phyloP scores from a whole-genome alignment of 2,329 filamentous ascomycete species.

The Lasiodiplodia citricola region DNA sequence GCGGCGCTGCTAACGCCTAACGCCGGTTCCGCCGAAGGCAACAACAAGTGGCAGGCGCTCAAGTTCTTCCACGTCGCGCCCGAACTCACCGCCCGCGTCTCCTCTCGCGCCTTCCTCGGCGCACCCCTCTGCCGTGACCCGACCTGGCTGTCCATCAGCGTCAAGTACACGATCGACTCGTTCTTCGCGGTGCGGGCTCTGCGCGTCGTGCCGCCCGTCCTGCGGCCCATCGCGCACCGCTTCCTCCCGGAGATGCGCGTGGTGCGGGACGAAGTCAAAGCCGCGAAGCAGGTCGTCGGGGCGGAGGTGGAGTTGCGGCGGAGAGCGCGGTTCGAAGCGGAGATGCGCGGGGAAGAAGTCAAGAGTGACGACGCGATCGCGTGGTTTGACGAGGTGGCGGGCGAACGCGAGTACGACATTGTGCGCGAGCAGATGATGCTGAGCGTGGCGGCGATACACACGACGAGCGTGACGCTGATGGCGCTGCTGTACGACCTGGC shows the following conservation, averaged over 20 bases:
- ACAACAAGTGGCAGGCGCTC: constrained; percentile 23
- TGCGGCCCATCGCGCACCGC: constrained; percentile 42
- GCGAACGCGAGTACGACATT: constrained; percentile 29
- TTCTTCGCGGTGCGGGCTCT: constrained; percentile 40
- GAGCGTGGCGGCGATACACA: constrained; percentile 31
- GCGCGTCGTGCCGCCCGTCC: constrained; percentile 41
- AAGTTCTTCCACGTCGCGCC: constrained; percentile 35
- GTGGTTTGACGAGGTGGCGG: constrained; percentile 32
- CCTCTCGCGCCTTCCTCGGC: constrained; percentile 44
- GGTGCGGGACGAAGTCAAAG: constrained; percentile 38
- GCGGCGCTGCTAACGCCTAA: not conserved
- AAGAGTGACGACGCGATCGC: constrained; percentile 34
- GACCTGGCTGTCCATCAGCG: constrained; percentile 45
- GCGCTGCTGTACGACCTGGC: constrained; percentile 34
- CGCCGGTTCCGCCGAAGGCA: not conserved
- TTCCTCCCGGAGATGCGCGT: constrained; percentile 40
- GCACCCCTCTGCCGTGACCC: constrained; percentile 43
- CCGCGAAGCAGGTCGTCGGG: constrained; percentile 41
- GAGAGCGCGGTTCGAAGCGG: constrained; percentile 23
- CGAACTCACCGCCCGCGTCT: constrained; percentile 44
- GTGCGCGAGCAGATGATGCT: constrained; percentile 29
- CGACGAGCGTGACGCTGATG: constrained; percentile 34
- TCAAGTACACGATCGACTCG: constrained; percentile 44
- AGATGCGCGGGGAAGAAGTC: constrained; percentile 30
- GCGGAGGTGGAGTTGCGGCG: constrained; percentile 40